A percentile compares a stretch with the other conserved stretches of the same genome.
Evolutionary conservation across 805 yeast genomes (phyloP).

Genomic region (Candida chilensis): DNA sequence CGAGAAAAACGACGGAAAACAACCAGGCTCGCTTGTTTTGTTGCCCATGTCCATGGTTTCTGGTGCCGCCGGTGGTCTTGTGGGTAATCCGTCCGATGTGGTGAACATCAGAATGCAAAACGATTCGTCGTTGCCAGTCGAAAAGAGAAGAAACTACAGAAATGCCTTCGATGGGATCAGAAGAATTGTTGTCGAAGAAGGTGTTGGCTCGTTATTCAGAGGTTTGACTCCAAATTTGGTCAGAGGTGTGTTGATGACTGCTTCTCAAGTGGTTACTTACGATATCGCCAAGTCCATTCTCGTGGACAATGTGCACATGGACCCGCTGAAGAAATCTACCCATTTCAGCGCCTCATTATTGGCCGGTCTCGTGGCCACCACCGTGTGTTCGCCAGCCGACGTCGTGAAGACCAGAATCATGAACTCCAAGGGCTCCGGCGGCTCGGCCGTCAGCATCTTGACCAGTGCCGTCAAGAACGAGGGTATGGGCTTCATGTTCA

Average conservation of each 20-base stretch:
- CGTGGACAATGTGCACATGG: conserved; percentile 38
- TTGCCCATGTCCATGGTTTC: conserved; percentile 79
- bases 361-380: conserved; percentile 86
- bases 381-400: conserved; percentile 89
- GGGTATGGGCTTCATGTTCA: conserved; percentile 73
- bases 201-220: conserved; percentile 47
- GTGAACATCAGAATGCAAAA: conserved; percentile 89
- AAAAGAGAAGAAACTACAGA: conserved; percentile 60
- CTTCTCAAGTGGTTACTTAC: conserved; percentile 83
- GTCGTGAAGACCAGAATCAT: conserved; percentile 83
- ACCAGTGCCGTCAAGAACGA: conserved; percentile 50
- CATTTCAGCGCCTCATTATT: conserved; percentile 72
- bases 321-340: conserved; percentile 55
- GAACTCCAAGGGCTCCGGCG: conserved; percentile 47
- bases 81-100: conserved; percentile 85
- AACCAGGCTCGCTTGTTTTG: conserved; percentile 49
- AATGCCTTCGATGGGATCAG: conserved; percentile 72
- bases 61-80: conserved; percentile 77
- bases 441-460: conserved; percentile 43
- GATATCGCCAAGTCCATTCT: conserved; percentile 62
- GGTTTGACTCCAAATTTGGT: conserved; percentile 73
- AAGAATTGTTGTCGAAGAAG: conserved; percentile 55
- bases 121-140: conserved; percentile 60
- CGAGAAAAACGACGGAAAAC: conserved; percentile 25
- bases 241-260: conserved; percentile 83